phyloP scores from a whole-genome alignment of 225 moss, liverwort and hornwort genomes.

The Rhytidiadelphus loreus region DNA sequence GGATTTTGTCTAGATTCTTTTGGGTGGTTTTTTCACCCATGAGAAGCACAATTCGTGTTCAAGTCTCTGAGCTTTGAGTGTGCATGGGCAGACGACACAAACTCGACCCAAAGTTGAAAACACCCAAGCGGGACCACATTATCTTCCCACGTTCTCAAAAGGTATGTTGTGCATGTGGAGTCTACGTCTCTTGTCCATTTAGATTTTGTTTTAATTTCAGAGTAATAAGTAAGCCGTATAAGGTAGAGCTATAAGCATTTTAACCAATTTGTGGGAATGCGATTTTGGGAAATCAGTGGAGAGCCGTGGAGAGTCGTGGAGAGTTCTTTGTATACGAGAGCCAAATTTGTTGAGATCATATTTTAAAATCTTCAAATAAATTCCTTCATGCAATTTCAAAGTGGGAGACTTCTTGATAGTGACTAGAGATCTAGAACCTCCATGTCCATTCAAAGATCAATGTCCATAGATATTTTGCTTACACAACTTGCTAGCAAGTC shows the following conservation, averaged over 20 bases:
- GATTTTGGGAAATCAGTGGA: background rate
- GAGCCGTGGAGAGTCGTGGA: too few species aligned
- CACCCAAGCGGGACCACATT: slow-evolving; percentile 37
- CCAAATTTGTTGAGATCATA: background rate
- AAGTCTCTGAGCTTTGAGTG: background rate
- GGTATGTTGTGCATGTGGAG: background rate
- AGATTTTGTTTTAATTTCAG: background rate
- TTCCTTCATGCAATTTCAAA: background rate
- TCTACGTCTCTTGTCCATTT: background rate
- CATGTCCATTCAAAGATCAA: background rate
- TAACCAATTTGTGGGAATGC: background rate
- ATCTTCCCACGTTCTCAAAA: slow-evolving; percentile 5
- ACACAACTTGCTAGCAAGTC: background rate
- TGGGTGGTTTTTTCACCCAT: background rate
- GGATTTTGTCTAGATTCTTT: background rate
- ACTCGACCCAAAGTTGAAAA: slow-evolving; percentile 20
- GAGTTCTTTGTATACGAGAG: background rate
- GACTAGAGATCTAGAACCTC: background rate
- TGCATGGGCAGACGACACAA: slow-evolving; percentile 20
- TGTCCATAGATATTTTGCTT: background rate
- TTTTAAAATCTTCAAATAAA: background rate
- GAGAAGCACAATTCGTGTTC: background rate
- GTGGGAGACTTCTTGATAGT: background rate
- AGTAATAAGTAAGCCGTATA: background rate
- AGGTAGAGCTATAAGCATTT: background rate